Conservation (phyloP, 1,284 basidiomycete species). For the Irpex sp. region DNA sequence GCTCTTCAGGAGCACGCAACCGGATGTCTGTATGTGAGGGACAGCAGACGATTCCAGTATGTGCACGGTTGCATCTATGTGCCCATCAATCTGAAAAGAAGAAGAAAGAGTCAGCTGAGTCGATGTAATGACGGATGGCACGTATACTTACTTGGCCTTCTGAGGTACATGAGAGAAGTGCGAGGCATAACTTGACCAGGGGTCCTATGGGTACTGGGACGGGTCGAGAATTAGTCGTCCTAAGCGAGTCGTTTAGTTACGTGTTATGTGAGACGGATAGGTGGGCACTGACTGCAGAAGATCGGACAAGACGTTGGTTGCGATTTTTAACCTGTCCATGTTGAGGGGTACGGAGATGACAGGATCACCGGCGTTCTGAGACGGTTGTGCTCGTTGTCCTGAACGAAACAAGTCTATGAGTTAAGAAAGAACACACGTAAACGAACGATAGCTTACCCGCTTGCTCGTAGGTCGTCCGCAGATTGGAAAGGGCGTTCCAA, state of each 20-base stretch:
- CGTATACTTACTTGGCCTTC: slow-evolving; percentile 42
- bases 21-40: slow-evolving; percentile 50
- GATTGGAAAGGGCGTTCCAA: slow-evolving; percentile 52
- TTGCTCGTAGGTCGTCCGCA: slow-evolving; percentile 54
- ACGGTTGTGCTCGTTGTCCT: background rate
- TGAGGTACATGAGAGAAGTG: slow-evolving; percentile 53
- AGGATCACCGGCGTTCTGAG: slow-evolving; percentile 30
- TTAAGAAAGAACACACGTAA: too few relatives aligned
- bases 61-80: slow-evolving; percentile 46
- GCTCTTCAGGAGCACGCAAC: slow-evolving; percentile 46
- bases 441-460: slow-evolving; percentile 30
- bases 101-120: background rate
- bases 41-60: slow-evolving; percentile 51
- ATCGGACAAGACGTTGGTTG: slow-evolving; percentile 46
- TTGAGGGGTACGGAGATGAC: slow-evolving; percentile 46
- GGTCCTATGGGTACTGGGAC: slow-evolving; percentile 72
- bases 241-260: slow-evolving; percentile 21
- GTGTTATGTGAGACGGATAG: background rate
- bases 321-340: slow-evolving; percentile 55
- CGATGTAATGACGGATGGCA: background rate
- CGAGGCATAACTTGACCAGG: slow-evolving; percentile 46
- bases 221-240: slow-evolving; percentile 58
- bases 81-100: slow-evolving; percentile 40
- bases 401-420: background rate
- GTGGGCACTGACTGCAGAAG: slow-evolving; percentile 54